Conservation (phyloP, 1,139 yeast genomes). For the Blastobotrys capitulatus region DNA sequence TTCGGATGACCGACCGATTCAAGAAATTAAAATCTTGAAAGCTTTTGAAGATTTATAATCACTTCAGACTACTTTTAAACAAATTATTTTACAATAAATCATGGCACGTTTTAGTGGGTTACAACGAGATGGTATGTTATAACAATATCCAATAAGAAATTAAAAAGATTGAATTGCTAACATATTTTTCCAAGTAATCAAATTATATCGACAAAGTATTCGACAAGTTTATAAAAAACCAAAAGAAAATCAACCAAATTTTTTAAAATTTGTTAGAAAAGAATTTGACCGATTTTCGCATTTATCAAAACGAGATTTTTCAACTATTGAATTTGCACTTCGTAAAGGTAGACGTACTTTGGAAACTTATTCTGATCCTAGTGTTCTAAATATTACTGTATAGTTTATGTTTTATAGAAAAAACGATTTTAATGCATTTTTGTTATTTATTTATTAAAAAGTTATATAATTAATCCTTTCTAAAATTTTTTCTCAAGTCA, state of each 20-base stretch:
- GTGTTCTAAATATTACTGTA: slow-evolving; percentile 27
- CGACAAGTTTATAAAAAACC: slow-evolving; percentile 35
- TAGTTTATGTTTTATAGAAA: background rate
- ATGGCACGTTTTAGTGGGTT: slow-evolving; percentile 26
- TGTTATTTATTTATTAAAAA: too few species aligned
- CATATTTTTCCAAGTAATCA: too few species aligned
- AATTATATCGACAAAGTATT: slow-evolving; percentile 35
- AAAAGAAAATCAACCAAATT: slow-evolving; percentile 25
- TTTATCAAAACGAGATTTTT: slow-evolving; percentile 72
- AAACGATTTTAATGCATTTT: background rate
- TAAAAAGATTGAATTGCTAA: background rate
- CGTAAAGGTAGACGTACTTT: slow-evolving; percentile 68
- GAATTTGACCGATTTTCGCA: slow-evolving; percentile 60
- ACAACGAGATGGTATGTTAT: slow-evolving; percentile 28
- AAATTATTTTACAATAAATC: background rate
- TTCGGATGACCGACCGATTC: slow-evolving; percentile 39
- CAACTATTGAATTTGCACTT: slow-evolving; percentile 79
- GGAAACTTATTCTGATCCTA: slow-evolving; percentile 57
- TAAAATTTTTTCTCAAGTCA: too few species aligned
- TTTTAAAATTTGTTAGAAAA: slow-evolving; percentile 37
- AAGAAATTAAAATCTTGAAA: slow-evolving; percentile 20
- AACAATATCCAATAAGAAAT: background rate
- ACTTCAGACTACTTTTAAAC: background rate
- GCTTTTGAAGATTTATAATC: slow-evolving; percentile 12
- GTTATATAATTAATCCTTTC: too few species aligned